Base-by-base conservation (phyloP, 345 rosid species). In the Triadica sebifera region DNA sequence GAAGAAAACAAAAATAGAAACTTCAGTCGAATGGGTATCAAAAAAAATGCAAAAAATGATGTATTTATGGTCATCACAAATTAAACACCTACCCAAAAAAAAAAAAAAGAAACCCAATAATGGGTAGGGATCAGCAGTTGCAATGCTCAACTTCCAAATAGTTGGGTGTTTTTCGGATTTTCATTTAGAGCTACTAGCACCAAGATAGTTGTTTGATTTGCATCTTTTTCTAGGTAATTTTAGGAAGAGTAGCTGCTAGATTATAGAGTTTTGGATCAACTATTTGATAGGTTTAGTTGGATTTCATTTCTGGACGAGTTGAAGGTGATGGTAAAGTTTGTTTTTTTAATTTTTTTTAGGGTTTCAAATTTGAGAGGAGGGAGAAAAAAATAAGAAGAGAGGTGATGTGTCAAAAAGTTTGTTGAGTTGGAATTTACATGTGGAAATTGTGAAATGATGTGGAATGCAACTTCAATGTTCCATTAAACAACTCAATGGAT, bases 111-210 rank as follows among this genome's bases (percentile, higher is more conserved):
- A 72, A 70, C 69, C 24, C n/a, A n/a, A n/a, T n/a, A n/a, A n/a
- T n/a, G n/a, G n/a, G n/a, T n/a, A n/a, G n/a, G 52, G 52, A 74
- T 71, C 80, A 86, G 85, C 87, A 81, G 86, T 88, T 76, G 78
- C 70, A 76, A 84, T 50, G 58, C 69, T 51, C 22, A 75, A 72
- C 74, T 73, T 76, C 80, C 86, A 88, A n/a, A n/a, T n/a, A n/a
- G n/a, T n/a, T 76, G 47, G 75, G 70, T 75, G 9, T 71, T 77
- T 59, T 68, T 70, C 65, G 52, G 77, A 78, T 69, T 81, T 55
- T 69, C 67, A 58, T 78, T 79, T 75, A n/a, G 74, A 76, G 65
- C 45, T 61, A 71, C 61, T 37, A 59, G 50, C 24, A 65, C 39
- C 58, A 74, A 71, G 73, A 38, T 74, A 70, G 25, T 43, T 24